These are phyloP conservation scores for Boletellus sp. DNA, from an alignment of 768 basidiomycete species.

Conservation along the genomic window DNA sequence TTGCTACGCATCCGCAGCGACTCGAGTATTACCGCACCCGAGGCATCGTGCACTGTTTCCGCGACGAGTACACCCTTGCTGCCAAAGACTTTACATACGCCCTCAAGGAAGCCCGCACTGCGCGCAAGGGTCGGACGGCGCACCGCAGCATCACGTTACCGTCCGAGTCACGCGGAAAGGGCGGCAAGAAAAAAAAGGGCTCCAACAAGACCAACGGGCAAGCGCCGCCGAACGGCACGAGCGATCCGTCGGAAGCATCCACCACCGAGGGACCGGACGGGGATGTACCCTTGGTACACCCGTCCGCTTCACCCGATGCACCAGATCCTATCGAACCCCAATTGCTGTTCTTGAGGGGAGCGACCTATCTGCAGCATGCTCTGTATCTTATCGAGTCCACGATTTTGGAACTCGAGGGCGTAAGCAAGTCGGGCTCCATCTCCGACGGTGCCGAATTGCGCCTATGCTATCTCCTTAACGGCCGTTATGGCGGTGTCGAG, in stretches of 20 bases:
- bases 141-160: slow-evolving; percentile 46
- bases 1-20: slow-evolving; percentile 65
- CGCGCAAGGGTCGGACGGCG: slow-evolving; percentile 58
- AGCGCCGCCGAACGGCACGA: slow-evolving; percentile 66
- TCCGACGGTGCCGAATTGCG: slow-evolving; percentile 73
- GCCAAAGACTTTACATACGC: slow-evolving; percentile 79
- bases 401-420: slow-evolving; percentile 65
- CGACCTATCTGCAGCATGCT: slow-evolving; percentile 79
- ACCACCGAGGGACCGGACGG: slow-evolving; percentile 45
- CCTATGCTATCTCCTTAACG: slow-evolving; percentile 70
- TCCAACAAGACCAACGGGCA: slow-evolving; percentile 53
- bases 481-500: slow-evolving; percentile 81
- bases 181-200: slow-evolving; percentile 55
- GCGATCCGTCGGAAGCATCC: slow-evolving; percentile 40
- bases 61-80: slow-evolving; percentile 74
- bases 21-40: slow-evolving; percentile 85
- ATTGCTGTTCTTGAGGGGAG: slow-evolving; percentile 76
- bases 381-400: slow-evolving; percentile 70
- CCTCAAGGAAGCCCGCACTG: slow-evolving; percentile 69
- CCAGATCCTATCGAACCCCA: slow-evolving; percentile 88
- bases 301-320: slow-evolving; percentile 70
- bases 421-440: slow-evolving; percentile 49
- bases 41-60: slow-evolving; percentile 87
- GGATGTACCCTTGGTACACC: slow-evolving; percentile 56
- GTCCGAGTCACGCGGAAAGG: slow-evolving; percentile 38